A percentile compares a stretch with the other conserved stretches of the same genome.
phyloP scores from a whole-genome alignment of 179 eudicot genomes.

The Sideroxylon spinosum region DNA sequence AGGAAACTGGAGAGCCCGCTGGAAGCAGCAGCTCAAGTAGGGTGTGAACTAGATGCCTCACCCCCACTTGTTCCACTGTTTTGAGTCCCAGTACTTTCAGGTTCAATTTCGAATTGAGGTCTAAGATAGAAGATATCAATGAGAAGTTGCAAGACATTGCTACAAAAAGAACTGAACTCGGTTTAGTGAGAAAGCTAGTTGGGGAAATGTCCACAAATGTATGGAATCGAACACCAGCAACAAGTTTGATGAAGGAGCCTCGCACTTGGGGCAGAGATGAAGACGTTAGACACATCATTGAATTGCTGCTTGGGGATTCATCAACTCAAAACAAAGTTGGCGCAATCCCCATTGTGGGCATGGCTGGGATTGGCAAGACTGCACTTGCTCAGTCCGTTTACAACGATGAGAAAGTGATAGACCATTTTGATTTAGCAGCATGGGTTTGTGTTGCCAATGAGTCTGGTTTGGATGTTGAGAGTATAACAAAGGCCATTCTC shows the following conservation, averaged over 20 bases:
- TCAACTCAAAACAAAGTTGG: not conserved
- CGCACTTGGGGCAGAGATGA: conserved; percentile 22
- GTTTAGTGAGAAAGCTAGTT: not conserved
- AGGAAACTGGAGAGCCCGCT: too few relatives aligned
- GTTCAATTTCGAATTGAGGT: not conserved
- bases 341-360: not conserved
- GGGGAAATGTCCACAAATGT: not conserved
- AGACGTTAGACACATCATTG: conserved; percentile 13
- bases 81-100: not conserved
- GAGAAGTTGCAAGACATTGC: not conserved
- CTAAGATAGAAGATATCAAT: not conserved
- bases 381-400: conserved; percentile 4
- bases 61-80: not conserved
- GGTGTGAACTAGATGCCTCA: not conserved
- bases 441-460: conserved; percentile 15
- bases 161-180: not conserved
- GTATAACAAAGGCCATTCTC: not conserved
- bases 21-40: not conserved
- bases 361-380: conserved; percentile 16
- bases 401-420: not conserved
- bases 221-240: too few relatives aligned
- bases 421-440: not conserved
- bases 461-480: conserved; percentile 5
- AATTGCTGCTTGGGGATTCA: not conserved
- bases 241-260: conserved; percentile 6